phyloP scores from a whole-genome alignment of 116 monocot species.

The Papilionanthe hybrid region DNA sequence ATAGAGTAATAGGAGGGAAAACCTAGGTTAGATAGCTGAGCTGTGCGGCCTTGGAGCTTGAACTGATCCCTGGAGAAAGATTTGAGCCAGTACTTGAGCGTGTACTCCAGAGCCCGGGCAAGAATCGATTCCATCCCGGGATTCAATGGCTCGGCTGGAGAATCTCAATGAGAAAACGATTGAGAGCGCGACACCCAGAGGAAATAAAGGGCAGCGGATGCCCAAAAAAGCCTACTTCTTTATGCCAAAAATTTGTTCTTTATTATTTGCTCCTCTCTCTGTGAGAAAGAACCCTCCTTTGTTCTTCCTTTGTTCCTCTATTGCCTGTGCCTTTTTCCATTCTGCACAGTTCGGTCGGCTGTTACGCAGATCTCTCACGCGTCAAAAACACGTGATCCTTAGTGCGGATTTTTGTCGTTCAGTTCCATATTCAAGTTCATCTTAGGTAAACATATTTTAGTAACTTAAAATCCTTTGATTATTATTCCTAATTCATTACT shows the following conservation, averaged over 20 bases:
- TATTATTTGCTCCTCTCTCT: not conserved
- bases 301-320: not conserved
- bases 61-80: conserved; percentile 98
- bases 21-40: conserved; percentile 98
- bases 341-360: not conserved
- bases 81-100: conserved; percentile 99
- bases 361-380: not conserved
- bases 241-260: not conserved
- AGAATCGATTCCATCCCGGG: conserved; percentile 86
- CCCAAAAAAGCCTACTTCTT: not conserved
- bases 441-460: no score
- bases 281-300: not conserved
- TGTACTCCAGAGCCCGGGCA: conserved; percentile 95
- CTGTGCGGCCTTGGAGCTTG: conserved; percentile 97
- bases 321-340: not conserved
- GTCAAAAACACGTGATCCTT: not conserved
- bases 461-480: no score
- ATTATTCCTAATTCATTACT: no score
- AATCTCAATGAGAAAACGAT: not conserved
- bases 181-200: not conserved
- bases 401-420: not conserved
- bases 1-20: not conserved
- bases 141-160: not conserved
- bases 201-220: not conserved
- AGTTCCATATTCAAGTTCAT: not conserved